Percentiles rank a stretch among this genome's conserved stretches.
These are phyloP conservation scores for Epichloe brachyelytri DNA, from an alignment of 2,329 filamentous ascomycete genomes.

Conservation along the genomic window DNA sequence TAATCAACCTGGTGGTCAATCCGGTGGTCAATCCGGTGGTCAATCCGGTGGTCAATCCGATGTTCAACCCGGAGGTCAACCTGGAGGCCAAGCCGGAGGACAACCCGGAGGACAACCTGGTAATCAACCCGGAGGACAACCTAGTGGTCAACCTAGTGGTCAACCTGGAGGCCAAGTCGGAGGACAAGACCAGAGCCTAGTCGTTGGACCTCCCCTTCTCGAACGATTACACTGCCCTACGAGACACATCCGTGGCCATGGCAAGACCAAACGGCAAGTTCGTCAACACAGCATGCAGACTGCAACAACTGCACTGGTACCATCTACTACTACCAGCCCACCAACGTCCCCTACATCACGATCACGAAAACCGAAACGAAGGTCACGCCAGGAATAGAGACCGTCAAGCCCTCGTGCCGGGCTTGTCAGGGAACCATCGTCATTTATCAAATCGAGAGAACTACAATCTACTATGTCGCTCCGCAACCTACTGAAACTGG, in stretches of 20 bases:
- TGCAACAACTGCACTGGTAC: slow-evolving; percentile 1
- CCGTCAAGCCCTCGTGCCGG: not conserved
- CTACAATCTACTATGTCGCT: not conserved
- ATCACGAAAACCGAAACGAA: not conserved
- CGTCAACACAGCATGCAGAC: not conserved
- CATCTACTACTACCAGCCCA: not conserved
- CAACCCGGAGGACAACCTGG: not conserved
- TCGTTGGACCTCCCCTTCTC: not conserved
- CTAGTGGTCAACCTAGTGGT: not conserved
- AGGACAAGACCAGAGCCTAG: not conserved
- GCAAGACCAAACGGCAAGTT: not conserved
- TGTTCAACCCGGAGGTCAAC: not conserved
- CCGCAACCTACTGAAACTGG: not conserved
- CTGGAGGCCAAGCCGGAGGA: not conserved
- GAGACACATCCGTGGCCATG: slow-evolving; percentile 2
- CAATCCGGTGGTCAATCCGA: not conserved
- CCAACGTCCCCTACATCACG: not conserved
- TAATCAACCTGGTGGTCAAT: too few relatives aligned
- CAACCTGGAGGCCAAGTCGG: not conserved
- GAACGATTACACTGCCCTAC: slow-evolving; percentile 1
- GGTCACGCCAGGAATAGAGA: not conserved
- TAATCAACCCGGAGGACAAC: not conserved
- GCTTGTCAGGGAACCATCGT: slow-evolving; percentile 3
- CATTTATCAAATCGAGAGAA: slow-evolving; percentile 1
- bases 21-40: not conserved